Evolutionary conservation across 2,329 filamentous ascomycete genomes (phyloP), one percentile per base, ranked within the genome.

Genomic region (Zymoseptoria passerinii): DNA sequence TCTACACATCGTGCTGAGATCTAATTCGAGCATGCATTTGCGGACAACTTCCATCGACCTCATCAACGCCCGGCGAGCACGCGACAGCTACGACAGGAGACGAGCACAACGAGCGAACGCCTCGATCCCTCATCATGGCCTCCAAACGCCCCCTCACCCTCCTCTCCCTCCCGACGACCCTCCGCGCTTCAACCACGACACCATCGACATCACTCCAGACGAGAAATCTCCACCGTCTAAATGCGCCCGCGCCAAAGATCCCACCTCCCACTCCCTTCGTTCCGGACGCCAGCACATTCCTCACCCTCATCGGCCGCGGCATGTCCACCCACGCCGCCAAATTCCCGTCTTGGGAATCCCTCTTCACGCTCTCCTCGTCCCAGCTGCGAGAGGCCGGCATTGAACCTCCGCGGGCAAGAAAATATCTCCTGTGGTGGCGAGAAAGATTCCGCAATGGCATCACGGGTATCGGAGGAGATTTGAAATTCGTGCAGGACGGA

Each of bases 261-360:
- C 92, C 92, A 2, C 70, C 80, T 23, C 88, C 91, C 0, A 95
- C 88, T 44, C 89, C 90, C 1, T 91, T 95, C 68, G 86, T 95
- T 48, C 92, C 92, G 29, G 87, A 96, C 72, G 84, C 90, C 48
- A 72, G 81, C 66, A 94, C 92, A 16, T 96, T 99, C 75, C 86
- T 97, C 62, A 90, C 83, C 40, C 80, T 96, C 60, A 96, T 97
- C 75, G 94, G 94, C 67, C 92, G 94, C 63, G 86, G 86, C 67
- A 84, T 96, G 68, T 85, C 82, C 69, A 84, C 88, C 70, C 90
- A 96, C 77, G 83, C 88, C 53, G 80, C 83, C 75, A 97, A 97
- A 75, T 90, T 99, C 67, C 85, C 89, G 2, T 87, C 88, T 9
- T 97, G 94, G 94, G 88, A 94, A 55, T 83, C 89, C 5, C 84